These are phyloP conservation scores for Candida caryicola DNA, from an alignment of 805 yeast genomes.

Conservation along the genomic window DNA sequence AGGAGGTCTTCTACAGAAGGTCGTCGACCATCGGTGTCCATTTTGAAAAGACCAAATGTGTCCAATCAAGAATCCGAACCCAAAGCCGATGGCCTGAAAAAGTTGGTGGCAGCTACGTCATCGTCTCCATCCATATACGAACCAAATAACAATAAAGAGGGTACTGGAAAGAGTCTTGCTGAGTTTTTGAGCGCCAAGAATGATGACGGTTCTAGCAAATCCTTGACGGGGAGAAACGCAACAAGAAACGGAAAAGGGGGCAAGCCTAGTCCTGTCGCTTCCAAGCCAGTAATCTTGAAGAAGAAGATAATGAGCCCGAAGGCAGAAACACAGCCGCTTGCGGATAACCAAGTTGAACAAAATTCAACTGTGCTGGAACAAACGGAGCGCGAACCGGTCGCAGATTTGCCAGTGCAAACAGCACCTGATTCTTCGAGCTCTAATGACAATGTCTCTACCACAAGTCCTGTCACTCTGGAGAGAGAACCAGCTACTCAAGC, in stretches of 20 bases:
- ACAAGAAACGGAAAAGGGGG: constrained; percentile 12
- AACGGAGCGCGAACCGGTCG: too few species aligned
- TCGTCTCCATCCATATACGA: constrained; percentile 15
- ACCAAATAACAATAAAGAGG: constrained; percentile 7
- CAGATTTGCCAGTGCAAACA: too few species aligned
- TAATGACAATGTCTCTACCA: too few species aligned
- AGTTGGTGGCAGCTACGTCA: constrained; percentile 16
- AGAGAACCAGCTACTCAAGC: too few species aligned
- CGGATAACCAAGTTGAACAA: too few species aligned
- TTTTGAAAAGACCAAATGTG: constrained; percentile 16
- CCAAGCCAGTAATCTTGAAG: constrained; percentile 39
- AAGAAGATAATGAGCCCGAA: constrained; percentile 20
- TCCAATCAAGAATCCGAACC: constrained; percentile 1
- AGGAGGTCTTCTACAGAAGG: constrained; percentile 10
- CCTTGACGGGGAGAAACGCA: constrained; percentile 15
- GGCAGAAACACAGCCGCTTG: neutral
- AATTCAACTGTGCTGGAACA: too few species aligned
- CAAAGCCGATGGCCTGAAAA: constrained; percentile 1
- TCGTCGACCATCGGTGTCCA: constrained; percentile 17
- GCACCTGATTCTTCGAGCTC: too few species aligned
- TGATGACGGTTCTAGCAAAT: constrained; percentile 13
- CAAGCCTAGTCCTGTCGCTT: constrained; percentile 23
- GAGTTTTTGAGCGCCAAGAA: constrained; percentile 32
- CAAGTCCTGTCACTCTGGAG: too few species aligned
- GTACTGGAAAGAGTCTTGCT: constrained; percentile 37